Conservation (phyloP, 2,329 filamentous ascomycete genomes). For the Arthrobotrys sphaeroides region DNA sequence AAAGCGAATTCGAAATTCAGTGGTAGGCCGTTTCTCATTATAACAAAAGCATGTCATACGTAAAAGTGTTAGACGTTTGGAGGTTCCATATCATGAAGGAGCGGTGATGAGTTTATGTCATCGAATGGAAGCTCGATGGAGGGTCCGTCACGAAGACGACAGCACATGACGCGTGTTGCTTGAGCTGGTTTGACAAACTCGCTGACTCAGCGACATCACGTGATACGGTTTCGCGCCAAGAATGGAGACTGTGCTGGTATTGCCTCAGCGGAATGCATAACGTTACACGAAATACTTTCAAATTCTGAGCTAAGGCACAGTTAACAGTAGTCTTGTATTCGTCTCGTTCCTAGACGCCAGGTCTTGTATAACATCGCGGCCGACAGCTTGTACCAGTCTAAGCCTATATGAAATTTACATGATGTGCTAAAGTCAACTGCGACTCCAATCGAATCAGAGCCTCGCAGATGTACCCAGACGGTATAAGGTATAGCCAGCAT, state of each 20-base stretch:
- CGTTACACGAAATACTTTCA: too few relatives aligned
- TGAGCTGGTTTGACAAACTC: not conserved
- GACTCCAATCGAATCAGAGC: too few relatives aligned
- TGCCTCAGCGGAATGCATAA: too few relatives aligned
- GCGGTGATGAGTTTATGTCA: conserved; percentile 1
- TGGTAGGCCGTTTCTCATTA: conserved; percentile 30
- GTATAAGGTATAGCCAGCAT: not conserved
- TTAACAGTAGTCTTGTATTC: too few relatives aligned
- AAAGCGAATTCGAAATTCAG: conserved; percentile 20
- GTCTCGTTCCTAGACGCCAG: too few relatives aligned
- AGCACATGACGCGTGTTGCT: conserved; percentile 50
- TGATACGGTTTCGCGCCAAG: not conserved
- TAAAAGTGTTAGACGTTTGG: not conserved
- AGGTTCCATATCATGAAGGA: conserved; percentile 31
- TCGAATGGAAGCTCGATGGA: not conserved
- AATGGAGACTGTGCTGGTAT: not conserved
- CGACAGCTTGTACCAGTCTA: too few relatives aligned
- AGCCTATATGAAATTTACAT: too few relatives aligned
- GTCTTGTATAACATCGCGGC: too few relatives aligned
- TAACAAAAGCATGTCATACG: conserved; percentile 21
- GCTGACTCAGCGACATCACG: not conserved
- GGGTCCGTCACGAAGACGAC: not conserved
- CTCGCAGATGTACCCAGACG: not conserved
- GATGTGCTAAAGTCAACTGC: too few relatives aligned
- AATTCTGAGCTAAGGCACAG: too few relatives aligned